phyloP scores from a whole-genome alignment of 192 early-diverging fungal genomes.

The Gamsiella multidivaricata region DNA sequence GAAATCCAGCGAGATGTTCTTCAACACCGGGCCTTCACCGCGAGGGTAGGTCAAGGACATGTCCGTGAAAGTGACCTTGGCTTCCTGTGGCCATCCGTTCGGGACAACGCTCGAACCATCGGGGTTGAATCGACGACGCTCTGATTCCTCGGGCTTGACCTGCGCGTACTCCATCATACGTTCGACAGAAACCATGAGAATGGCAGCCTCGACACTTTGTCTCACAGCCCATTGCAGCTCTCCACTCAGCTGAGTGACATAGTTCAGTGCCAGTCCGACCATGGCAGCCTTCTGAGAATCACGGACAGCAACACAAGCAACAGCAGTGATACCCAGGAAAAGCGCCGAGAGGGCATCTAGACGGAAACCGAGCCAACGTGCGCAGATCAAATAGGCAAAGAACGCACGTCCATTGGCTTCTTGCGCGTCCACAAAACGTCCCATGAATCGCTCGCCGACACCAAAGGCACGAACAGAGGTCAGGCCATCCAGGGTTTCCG shows the following conservation, averaged over 20 bases:
- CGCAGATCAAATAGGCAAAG: conserved; percentile 65
- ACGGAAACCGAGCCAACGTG: conserved; percentile 69
- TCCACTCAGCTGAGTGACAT: conserved; percentile 66
- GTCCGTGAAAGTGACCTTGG: conserved; percentile 67
- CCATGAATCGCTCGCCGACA: conserved; percentile 66
- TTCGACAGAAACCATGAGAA: conserved; percentile 67
- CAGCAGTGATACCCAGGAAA: conserved; percentile 60
- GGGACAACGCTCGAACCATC: conserved; percentile 44
- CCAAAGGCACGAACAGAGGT: conserved; percentile 76
- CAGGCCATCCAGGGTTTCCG: conserved; percentile 74
- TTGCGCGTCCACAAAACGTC: conserved; percentile 59
- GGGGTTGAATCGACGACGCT: conserved; percentile 37
- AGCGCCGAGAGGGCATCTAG: conserved; percentile 57
- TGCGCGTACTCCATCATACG: conserved; percentile 65
- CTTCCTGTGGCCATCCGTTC: conserved; percentile 69
- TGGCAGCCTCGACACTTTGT: conserved; percentile 57
- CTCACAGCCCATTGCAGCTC: conserved; percentile 63
- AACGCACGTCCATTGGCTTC: conserved; percentile 72
- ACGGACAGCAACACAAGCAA: conserved; percentile 61
- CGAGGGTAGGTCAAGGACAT: conserved; percentile 69
- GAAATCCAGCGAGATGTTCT: conserved; percentile 68
- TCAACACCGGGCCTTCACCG: conserved; percentile 60
- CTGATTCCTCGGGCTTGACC: conserved; percentile 60
- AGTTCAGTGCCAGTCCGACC: conserved; percentile 63
- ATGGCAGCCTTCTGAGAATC: conserved; percentile 57